Base-by-base conservation (phyloP, 1,139 yeast species). In the Hyphopichia buzzinii region DNA sequence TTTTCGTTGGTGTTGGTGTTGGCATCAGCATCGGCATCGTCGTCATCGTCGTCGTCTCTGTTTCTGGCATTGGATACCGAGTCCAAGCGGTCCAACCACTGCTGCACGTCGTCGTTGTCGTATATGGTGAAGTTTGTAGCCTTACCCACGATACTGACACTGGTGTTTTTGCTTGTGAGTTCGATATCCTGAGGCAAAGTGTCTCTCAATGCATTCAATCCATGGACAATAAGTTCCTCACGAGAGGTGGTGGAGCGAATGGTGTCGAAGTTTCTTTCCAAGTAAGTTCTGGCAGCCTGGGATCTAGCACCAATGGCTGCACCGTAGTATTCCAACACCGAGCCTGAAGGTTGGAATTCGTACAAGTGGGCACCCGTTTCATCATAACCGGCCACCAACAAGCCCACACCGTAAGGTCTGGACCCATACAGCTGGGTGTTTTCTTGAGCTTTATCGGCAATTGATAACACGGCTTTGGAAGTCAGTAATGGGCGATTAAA, bases 241-340 rank as follows among this genome's bases (percentile, higher is more conserved):
- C 82, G 70, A 10, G 77, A 60, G 8, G 83, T 77, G 26, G 74
- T 67, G 37, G 67, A 66, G 26, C 80, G 70, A 50, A 87, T 85
- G 29, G 72, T 68, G 25, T 85, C 89, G 56, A 82, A 74, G 44
- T 83, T 82, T 57, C 96, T 81, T 62, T 92, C 98, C 57, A 94
- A 69, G 54, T 89, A 92, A 2, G 99, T 92, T 66, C 96, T 79
- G 12, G 97, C 97, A 33, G 97, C 97, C 66, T 92, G 99, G 2
- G 97, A 89, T 57, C 99, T 79, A 12, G 99, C 98, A 34, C 99
- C 99, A 56, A 92, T 89, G 30, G 98, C 96, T 8, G 97, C 84
- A 28, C 96, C 98, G 49, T 74, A 79, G 57, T 90, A 86, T 60
- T 92, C 97, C 55, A 89, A 72, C 17, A 85, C 95, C 22, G 94